Conservation (phyloP, 164 flowering plant genomes). For the Vitis rupestris region DNA sequence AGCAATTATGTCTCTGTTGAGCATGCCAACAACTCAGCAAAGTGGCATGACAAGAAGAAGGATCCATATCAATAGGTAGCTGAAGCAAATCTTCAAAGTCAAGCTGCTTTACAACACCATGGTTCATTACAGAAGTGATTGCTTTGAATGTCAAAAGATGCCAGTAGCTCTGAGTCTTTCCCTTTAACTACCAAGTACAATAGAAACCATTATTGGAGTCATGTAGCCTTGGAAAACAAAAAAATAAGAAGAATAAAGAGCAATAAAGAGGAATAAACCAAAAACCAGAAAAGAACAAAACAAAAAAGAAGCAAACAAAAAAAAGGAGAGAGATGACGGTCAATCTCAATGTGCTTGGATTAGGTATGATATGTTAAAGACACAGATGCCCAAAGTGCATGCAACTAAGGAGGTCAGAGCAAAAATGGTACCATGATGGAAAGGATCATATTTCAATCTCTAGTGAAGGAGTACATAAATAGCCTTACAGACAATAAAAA, state of each 20-base stretch:
- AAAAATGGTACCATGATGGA: too few species aligned
- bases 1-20: constrained; percentile 34
- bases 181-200: constrained; percentile 31
- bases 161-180: constrained; percentile 37
- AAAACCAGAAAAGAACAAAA: too few species aligned
- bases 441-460: too few species aligned
- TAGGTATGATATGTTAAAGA: too few species aligned
- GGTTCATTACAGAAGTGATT: constrained; percentile 58
- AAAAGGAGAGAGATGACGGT: too few species aligned
- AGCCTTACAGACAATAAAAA: too few species aligned
- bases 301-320: too few species aligned
- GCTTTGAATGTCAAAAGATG: constrained; percentile 57
- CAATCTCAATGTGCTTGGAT: too few species aligned
- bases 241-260: background rate
- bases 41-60: constrained; percentile 48
- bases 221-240: background rate
- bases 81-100: constrained; percentile 73
- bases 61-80: constrained; percentile 69
- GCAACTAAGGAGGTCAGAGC: too few species aligned
- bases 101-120: constrained; percentile 78
- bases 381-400: too few species aligned
- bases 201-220: background rate
- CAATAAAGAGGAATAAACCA: background rate
- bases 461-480: too few species aligned
- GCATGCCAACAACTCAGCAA: constrained; percentile 59